Evolutionary conservation across 1,284 basidiomycete genomes (phyloP), one percentile per base, ranked within the genome.

Genomic region (Trametes versicolor): DNA sequence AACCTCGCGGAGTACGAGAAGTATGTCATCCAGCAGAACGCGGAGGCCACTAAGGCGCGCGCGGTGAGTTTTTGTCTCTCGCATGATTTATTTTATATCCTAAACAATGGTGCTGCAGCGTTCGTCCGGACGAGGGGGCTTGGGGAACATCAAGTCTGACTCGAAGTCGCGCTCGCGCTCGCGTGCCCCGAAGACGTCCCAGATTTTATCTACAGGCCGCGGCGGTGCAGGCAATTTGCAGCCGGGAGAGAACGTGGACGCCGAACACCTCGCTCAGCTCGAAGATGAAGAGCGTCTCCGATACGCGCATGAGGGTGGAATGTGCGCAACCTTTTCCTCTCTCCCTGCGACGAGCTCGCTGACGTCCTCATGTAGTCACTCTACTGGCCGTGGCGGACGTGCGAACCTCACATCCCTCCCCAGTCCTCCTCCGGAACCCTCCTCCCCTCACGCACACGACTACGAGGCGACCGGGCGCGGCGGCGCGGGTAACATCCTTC

Each of bases 141-240:
- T 77, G 8, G 88, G 88, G 25, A 90, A 90, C 74, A 85, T 89
- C 66, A 65, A 70, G 25, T 80, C 81, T 5, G 78, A 74, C 27
- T 74, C 75, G 23, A 72, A 72, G 61, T 79, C 78, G 37, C 73
- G 77, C 32, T 79, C 80, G 53, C 75, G 76, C 60, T 77, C 76
- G 55, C 73, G 76, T 27, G 59, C 62, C 15, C 41, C 41, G 6
- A 43, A 43, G 4, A 43, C 41, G 43, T 64, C 47, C 32, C 73
- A 68, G 21, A 61, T 79, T 39, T 84, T 86, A 69, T 86, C 85
- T 25, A 83, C 81, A 9, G 91, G 90, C 0, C 82, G 92, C 19
- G 92, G 92, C 25, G 92, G 92, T 7, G 82, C 76, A 0, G 92
- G 91, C 1, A 93, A 93, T 71, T 82, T 92, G 49, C 73, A 77